Conservation (phyloP, 495 filamentous ascomycete genomes). For the Aspergillus sclerotiicarbonarius region DNA sequence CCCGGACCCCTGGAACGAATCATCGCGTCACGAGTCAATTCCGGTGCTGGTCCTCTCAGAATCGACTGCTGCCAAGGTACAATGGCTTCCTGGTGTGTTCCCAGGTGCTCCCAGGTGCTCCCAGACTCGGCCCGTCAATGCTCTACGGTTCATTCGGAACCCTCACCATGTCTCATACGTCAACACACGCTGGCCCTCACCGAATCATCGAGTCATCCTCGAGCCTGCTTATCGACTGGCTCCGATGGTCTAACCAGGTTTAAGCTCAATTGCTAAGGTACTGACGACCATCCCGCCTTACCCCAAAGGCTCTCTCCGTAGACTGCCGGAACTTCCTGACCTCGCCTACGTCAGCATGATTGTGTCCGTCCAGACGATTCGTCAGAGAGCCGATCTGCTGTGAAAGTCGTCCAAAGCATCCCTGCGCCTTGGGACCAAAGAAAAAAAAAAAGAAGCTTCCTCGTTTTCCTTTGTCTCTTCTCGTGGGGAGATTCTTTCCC, state of each 20-base stretch:
- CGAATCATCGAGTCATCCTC: conserved; percentile 13
- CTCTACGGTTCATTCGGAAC: conserved; percentile 42
- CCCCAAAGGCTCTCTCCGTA: conserved; percentile 6
- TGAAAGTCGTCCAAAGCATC: not conserved
- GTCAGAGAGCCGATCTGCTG: not conserved
- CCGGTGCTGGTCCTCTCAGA: not conserved
- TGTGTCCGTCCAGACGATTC: conserved; percentile 4
- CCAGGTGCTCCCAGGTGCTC: not conserved
- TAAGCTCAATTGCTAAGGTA: not conserved
- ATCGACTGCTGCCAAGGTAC: not conserved
- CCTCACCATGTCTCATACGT: conserved; percentile 25
- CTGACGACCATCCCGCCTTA: not conserved
- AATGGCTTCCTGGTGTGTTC: conserved; percentile 7
- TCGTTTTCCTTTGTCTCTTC: conserved; percentile 7
- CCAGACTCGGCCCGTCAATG: conserved; percentile 6
- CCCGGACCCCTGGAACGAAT: conserved; percentile 9
- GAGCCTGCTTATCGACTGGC: not conserved
- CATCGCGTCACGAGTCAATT: conserved; percentile 14
- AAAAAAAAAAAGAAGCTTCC: not conserved
- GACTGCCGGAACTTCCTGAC: conserved; percentile 17
- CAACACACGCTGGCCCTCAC: conserved; percentile 18
- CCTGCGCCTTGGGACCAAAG: not conserved
- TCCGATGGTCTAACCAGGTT: not conserved
- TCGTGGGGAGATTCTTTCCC: not conserved
- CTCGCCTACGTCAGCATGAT: conserved; percentile 42